Conservation (phyloP, 805 yeast species). For the Cyberlindnera galapagoensis region DNA sequence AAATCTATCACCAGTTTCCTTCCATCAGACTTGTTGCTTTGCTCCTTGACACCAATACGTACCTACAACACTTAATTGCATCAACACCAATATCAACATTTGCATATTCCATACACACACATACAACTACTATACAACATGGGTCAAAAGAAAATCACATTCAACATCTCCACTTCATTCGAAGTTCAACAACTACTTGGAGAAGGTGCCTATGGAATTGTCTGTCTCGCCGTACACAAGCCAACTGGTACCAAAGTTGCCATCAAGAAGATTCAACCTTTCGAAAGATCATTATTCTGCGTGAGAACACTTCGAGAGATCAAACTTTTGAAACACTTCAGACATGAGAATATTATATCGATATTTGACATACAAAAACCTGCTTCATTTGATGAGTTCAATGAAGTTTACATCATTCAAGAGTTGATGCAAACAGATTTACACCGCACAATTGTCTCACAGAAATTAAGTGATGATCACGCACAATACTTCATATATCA, state of each 20-base stretch:
- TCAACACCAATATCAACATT: too few relatives aligned
- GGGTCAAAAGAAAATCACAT: slow-evolving; percentile 38
- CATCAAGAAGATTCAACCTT: slow-evolving; percentile 89
- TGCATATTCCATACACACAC: too few relatives aligned
- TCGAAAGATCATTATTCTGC: slow-evolving; percentile 83
- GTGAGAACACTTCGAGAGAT: slow-evolving; percentile 85
- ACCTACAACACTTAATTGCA: too few relatives aligned
- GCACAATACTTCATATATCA: slow-evolving; percentile 92
- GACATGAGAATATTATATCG: slow-evolving; percentile 90
- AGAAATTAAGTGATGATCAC: slow-evolving; percentile 83
- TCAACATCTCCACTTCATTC: slow-evolving; percentile 84
- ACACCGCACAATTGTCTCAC: slow-evolving; percentile 76
- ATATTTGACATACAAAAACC: slow-evolving; percentile 89
- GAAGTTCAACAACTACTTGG: slow-evolving; percentile 83
- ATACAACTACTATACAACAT: too few relatives aligned
- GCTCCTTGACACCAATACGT: too few relatives aligned
- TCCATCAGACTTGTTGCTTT: too few relatives aligned
- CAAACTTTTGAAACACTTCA: slow-evolving; percentile 80
- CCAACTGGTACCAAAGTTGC: slow-evolving; percentile 91
- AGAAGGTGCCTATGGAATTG: slow-evolving; percentile 95
- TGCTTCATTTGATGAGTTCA: slow-evolving; percentile 61
- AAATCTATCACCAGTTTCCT: too few relatives aligned
- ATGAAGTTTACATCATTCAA: slow-evolving; percentile 84
- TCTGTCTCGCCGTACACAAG: slow-evolving; percentile 80
- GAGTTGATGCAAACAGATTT: slow-evolving; percentile 86